Evolutionary conservation across 192 early-diverging fungal genomes (phyloP), one percentile per base, ranked within the genome.

Genomic region (Obelidium mucronatum): DNA sequence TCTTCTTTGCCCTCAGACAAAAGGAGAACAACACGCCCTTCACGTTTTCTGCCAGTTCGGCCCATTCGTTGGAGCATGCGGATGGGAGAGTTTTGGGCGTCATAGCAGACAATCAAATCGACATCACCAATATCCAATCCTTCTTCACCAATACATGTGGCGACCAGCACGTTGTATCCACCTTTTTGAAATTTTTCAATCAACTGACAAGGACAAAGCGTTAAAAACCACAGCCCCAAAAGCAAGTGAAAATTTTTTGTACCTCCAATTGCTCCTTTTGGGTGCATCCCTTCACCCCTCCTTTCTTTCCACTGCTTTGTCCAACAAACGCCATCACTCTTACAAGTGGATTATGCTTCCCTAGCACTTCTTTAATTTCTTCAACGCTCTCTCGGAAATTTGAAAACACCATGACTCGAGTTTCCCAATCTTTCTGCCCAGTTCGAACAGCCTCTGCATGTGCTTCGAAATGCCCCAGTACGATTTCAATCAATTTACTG

Each of bases 71-170:
- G 81, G 22, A 80, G 37, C 92, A 95, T 92, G 28, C 92, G 87
- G 64, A 92, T 90, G 2, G 93, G 91, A 8, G 90, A 92, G 36
- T 81, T 86, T 74, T 93, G 91, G 11, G 87, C 81, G 76, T 98
- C 95, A 70, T 92, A 98, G 81, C 94, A 95, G 30, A 97, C 81
- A 73, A 98, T 98, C 17, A 98, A 84, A 64, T 98, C 95, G 0
- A 98, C 91, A 62, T 98, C 95, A 59, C 95, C 96, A 85, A 98
- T 98, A 78, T 98, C 96, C 37, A 98, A 81, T 1, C 96, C 96
- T 83, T 98, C 96, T 81, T 98, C 96, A 58, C 95, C 96, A 52
- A 98, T 94, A 26, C 89, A 94, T 0, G 96, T 97, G 1, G 93
- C 92, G 1, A 98, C 94, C 15, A 98, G 84, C 13, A 94, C 91